Base-by-base conservation (phyloP, 2,329 filamentous ascomycete genomes). In the Incumbomyces delicatus region DNA sequence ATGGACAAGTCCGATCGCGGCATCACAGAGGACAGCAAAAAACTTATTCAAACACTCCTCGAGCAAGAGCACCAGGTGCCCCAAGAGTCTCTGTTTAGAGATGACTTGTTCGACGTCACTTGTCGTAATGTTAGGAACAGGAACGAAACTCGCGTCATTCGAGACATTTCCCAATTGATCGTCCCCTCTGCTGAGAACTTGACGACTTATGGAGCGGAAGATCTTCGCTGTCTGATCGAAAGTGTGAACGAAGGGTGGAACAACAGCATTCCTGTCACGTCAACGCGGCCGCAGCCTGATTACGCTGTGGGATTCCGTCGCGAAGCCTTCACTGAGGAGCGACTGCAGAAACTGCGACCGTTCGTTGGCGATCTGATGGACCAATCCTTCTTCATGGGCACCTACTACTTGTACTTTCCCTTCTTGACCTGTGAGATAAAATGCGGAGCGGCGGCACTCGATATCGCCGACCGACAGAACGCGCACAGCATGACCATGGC, bases 101-200 rank as follows among this genome's bases (percentile, higher is more conserved):
- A 27, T 27, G 22, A 27, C 22, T 8, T 27, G 4, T 27, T 27
- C 22, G 22, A 27, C 4, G 22, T 5, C 8, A 27, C 8, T 8
- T 27, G 22, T 8, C 5, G 8, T 5, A 8, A 4, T 27, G 5
- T 27, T 27, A 4, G 8, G 8, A 8, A 27, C 8, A 27, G 8
- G 8, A 27, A 27, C 8, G 22, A 27, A 8, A 8, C 22, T 5
- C 4, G 22, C 4, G 22, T 27, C 22, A 27, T 27, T 27, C 22
- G 22, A 27, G 22, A 27, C 56, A 61, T 69, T 44, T 36, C 53
- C 41, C 54, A 32, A 29, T 48, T 67, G 17, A 59, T 68, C 44
- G 61, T 67, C 41, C 65, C 63, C 32, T 66, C 64, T 27, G 63
- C 59, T 4, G 53, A 68, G 48, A 48, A 27, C 17, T 48, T 67